Evolutionary conservation across 208 protist species (phyloP).

Genomic region (Trichomonas tenax): DNA sequence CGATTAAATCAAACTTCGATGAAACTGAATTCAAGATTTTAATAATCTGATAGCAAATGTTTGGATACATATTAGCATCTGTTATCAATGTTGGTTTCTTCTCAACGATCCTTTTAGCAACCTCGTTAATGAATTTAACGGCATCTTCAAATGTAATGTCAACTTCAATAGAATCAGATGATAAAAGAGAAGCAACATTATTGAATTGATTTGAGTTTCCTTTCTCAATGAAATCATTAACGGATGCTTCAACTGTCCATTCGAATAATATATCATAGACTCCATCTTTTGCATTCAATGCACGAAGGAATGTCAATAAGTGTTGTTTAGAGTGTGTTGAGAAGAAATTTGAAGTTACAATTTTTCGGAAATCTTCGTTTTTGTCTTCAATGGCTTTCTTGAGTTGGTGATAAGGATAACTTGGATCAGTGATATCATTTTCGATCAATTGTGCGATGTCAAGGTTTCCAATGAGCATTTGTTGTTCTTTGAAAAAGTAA

Average conservation of each 20-base stretch:
- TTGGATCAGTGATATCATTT: background rate
- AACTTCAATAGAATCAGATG: no score
- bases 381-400: background rate
- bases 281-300: background rate
- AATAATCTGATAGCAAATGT: background rate
- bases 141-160: background rate
- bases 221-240: background rate
- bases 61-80: background rate
- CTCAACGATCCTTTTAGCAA: background rate
- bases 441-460: background rate
- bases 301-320: background rate
- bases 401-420: background rate
- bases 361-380: background rate
- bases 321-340: background rate
- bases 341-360: background rate
- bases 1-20: background rate
- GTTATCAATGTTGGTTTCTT: background rate
- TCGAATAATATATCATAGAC: background rate
- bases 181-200: background rate
- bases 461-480: background rate
- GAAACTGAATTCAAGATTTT: background rate
- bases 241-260: background rate
- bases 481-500: background rate
- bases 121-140: background rate
- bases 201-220: background rate